Percentiles rank a stretch among this genome's conserved stretches.
Evolutionary conservation across 2,329 filamentous ascomycete species (phyloP).

Genomic region (Fusarium secorum): DNA sequence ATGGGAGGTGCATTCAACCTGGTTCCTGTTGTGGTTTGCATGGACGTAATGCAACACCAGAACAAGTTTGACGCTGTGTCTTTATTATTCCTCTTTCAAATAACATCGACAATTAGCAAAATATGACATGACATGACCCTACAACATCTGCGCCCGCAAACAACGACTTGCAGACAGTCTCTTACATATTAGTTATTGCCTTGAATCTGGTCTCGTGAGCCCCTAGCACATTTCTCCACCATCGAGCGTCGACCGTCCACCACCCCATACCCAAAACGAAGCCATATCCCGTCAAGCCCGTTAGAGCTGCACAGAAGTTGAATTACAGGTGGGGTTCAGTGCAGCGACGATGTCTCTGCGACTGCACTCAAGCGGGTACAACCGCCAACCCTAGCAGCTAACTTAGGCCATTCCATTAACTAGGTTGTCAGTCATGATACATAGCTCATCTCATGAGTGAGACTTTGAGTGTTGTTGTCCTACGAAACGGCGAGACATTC

Average conservation of each 20-base stretch:
- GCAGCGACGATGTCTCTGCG: constrained; percentile 15
- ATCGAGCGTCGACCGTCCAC: constrained; percentile 12
- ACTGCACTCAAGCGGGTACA: constrained; percentile 23
- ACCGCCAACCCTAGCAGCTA: constrained; percentile 7
- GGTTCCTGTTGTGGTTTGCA: not conserved
- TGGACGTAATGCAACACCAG: not conserved
- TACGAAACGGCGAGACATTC: not conserved
- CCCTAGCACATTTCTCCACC: constrained; percentile 13
- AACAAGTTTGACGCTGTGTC: not conserved
- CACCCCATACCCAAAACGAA: constrained; percentile 28
- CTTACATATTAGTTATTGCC: constrained; percentile 4
- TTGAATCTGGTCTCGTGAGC: constrained; percentile 26
- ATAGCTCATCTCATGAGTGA: not conserved
- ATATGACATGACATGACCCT: not conserved
- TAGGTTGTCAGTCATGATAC: constrained; percentile 1
- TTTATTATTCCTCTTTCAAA: not conserved
- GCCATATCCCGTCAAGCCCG: constrained; percentile 10
- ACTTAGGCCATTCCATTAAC: not conserved
- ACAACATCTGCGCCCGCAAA: constrained; percentile 10
- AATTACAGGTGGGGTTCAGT: constrained; percentile 30
- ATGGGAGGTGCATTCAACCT: not conserved
- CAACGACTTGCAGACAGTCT: not conserved
- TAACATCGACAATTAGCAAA: not conserved
- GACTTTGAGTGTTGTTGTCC: constrained; percentile 2
- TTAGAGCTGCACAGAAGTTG: constrained; percentile 14